Evolutionary conservation across 2,329 filamentous ascomycete genomes (phyloP), one percentile per base, ranked within the genome.

Genomic region (Exophiala bonariae): DNA sequence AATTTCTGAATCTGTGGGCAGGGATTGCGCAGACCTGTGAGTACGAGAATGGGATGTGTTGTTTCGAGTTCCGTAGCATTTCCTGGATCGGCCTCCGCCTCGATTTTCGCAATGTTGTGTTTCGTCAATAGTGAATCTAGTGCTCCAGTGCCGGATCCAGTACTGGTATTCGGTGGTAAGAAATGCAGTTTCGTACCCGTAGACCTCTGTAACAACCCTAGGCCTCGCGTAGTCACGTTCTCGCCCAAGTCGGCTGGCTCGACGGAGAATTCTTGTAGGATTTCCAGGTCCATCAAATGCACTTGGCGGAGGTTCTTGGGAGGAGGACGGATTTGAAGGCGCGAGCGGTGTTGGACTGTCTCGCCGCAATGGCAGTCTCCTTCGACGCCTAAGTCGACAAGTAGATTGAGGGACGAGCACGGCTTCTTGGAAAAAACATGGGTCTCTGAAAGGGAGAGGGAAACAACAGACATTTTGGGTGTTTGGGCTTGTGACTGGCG

Each of bases 231-330:
- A 11, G 59, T 61, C 41, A 60, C 55, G 36, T 60, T 60, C 46
- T 60, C 58, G 17, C 58, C 59, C n/a, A 59, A 19, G n/a, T 58
- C 48, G 10, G 52, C 58, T 0, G 55, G 57, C 18, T 50, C 33
- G 7, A 49, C 30, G 9, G 37, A 10, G n/a, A 39, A 32, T 18
- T 46, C 31, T n/a, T 49, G 18, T 18, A 61, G 51, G 19, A 61
- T 51, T 35, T 60, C 60, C 31, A 49, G 33, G 9, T 57, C 54
- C 6, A 63, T 54, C 10, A 63, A 50, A 40, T 63, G 60, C 10
- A 63, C 60, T 43, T 63, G 60, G 18, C 60, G 57, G n/a, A 63
- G 52, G 44, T 63, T 63, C 22, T 50, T 51, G 8, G 54, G 53
- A 4, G 57, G 47, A 6, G 59, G 57, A 7, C 46, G 37, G 35